Evolutionary conservation across 306 rosid genomes (phyloP), one percentile per base, ranked within the genome.

Genomic region (Vachellia pachyceras): DNA sequence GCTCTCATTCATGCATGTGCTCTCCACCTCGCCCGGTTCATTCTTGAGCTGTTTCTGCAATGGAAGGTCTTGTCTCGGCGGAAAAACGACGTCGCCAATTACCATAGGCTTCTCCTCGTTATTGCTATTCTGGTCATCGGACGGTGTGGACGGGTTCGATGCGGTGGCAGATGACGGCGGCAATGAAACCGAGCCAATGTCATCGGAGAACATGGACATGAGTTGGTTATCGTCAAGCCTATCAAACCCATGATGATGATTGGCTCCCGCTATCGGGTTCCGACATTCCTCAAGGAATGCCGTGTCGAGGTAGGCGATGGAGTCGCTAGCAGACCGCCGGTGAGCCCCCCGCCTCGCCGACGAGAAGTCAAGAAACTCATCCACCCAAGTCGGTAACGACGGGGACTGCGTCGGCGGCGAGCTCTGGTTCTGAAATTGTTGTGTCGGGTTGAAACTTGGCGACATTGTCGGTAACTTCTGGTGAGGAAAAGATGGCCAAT

Each of bases 351-450:
- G 90, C 23, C 98, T 69, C 23, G 90, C 29, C 6, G 97, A 84
- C 4, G 99, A 86, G 91, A 93, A 95, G 83, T 91, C 97, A n/a
- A 92, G 93, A 9, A 95, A 95, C 35, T 95, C 99, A 7, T 95
- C 99, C 0, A 89, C 76, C 97, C 97, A 92, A 4, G 89, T 86
- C 0, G 90, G 84, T 13, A 60, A 25, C 17, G 15, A 80, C 2
- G 33, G 33, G 33, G 33, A 2, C 33, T 29, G 33, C 33, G 33
- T 29, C 10, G 5, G 61, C 2, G 69, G 57, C 4, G 75, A 69
- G 33, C 12, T 22, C 79, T n/a, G 8, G 69, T 54, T 33, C 70
- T 44, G 57, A 41, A 10, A 68, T 10, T 58, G 65, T 58, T 58
- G 61, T 68, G 88, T 3, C 1, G 35, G 57, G 4, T 61, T 20